Percentiles rank a stretch among this genome's conserved stretches.
phyloP scores from a whole-genome alignment of 495 filamentous ascomycete species.

The Mycothermus thermophilus region DNA sequence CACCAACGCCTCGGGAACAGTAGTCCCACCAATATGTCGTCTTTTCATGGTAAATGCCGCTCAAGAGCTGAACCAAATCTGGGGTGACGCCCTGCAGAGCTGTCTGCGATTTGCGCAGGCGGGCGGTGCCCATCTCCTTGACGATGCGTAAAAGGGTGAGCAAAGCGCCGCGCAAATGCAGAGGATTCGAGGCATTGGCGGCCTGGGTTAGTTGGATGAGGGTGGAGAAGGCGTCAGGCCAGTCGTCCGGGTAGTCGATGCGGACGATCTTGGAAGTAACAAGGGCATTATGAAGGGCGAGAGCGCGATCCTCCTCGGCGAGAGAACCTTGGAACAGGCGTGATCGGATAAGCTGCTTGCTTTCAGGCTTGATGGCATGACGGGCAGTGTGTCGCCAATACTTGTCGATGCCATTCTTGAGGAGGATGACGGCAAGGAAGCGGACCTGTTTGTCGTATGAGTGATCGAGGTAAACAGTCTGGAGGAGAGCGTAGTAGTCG shows the following conservation, averaged over 20 bases:
- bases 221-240: constrained; percentile 46
- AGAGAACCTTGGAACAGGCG: constrained; percentile 58
- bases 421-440: constrained; percentile 79
- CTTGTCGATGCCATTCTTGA: constrained; percentile 92
- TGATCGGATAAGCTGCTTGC: constrained; percentile 61
- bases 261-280: constrained; percentile 76
- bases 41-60: constrained; percentile 60
- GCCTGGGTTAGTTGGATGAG: constrained; percentile 48
- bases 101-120: constrained; percentile 52
- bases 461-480: constrained; percentile 71
- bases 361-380: constrained; percentile 56
- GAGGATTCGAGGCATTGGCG: constrained; percentile 29
- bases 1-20: constrained; percentile 28
- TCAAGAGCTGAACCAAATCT: constrained; percentile 64
- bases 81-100: constrained; percentile 63
- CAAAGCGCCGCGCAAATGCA: constrained; percentile 53
- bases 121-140: constrained; percentile 75
- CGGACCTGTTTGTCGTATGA: constrained; percentile 59
- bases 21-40: constrained; percentile 55
- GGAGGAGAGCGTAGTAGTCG: constrained; percentile 66
- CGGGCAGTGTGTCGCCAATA: constrained; percentile 69
- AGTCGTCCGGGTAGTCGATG: constrained; percentile 77
- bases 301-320: constrained; percentile 53
- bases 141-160: constrained; percentile 69
- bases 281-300: constrained; percentile 78